Evolutionary conservation across 2,329 filamentous ascomycete genomes (phyloP).

Genomic region (Graphilbum ipis-grandicollis): DNA sequence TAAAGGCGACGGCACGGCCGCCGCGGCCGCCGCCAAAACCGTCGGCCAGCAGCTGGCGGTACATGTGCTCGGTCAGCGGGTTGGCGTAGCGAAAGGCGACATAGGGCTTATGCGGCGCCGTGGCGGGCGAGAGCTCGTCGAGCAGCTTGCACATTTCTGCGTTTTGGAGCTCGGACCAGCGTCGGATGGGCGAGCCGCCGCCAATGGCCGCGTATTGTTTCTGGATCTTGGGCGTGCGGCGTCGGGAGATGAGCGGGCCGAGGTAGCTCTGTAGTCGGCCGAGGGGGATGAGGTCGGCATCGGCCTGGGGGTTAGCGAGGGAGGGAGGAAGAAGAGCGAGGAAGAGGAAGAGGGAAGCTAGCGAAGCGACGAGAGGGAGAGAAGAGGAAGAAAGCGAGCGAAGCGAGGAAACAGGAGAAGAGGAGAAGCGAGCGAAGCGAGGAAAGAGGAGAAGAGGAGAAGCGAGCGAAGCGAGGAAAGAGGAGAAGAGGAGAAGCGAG

Average conservation of each 20-base stretch:
- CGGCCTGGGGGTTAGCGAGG: too few relatives aligned
- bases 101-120: constrained; percentile 92
- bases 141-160: constrained; percentile 95
- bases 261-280: constrained; percentile 82
- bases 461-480: too few relatives aligned
- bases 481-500: too few relatives aligned
- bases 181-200: constrained; percentile 91
- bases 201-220: constrained; percentile 93
- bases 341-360: too few relatives aligned
- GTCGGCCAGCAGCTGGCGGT: constrained; percentile 63
- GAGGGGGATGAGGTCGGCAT: constrained; percentile 89
- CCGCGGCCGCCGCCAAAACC: constrained; percentile 81
- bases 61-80: constrained; percentile 89
- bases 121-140: constrained; percentile 78
- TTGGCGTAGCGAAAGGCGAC: constrained; percentile 93
- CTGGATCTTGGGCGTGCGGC: constrained; percentile 89
- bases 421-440: too few relatives aligned
- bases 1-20: constrained; percentile 91
- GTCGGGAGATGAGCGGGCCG: constrained; percentile 68
- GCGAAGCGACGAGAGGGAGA: too few relatives aligned
- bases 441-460: too few relatives aligned
- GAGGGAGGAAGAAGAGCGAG: too few relatives aligned
- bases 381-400: too few relatives aligned
- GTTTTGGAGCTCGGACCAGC: constrained; percentile 93
- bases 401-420: too few relatives aligned